Conservation (phyloP, 2,329 filamentous ascomycete genomes). For the Penicillium crustosum region DNA sequence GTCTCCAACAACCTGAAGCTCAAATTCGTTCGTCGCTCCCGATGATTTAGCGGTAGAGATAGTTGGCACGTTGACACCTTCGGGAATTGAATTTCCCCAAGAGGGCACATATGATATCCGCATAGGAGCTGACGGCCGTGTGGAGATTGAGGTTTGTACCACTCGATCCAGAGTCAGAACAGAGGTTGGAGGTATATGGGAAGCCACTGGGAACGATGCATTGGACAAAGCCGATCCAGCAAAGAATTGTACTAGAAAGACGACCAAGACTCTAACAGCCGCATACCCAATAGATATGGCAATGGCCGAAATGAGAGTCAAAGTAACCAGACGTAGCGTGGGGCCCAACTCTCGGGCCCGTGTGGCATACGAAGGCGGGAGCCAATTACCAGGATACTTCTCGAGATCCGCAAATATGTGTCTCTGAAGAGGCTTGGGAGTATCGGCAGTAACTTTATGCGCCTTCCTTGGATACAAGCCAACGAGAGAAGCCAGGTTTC, state of each 20-base stretch:
- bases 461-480: conserved; percentile 32
- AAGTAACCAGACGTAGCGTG: conserved; percentile 30
- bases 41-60: conserved; percentile 22
- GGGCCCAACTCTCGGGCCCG: conserved; percentile 26
- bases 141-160: conserved; percentile 28
- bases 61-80: conserved; percentile 28
- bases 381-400: conserved; percentile 27
- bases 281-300: conserved; percentile 34
- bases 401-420: conserved; percentile 23
- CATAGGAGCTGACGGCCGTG: conserved; percentile 22
- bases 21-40: conserved; percentile 45
- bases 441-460: conserved; percentile 20
- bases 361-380: conserved; percentile 24
- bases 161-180: conserved; percentile 19
- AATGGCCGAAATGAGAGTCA: conserved; percentile 31
- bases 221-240: conserved; percentile 27
- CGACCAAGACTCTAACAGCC: conserved; percentile 25
- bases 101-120: conserved; percentile 17
- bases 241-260: conserved; percentile 29
- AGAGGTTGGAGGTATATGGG: conserved; percentile 22
- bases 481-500: conserved; percentile 47
- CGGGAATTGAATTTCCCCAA: conserved; percentile 23
- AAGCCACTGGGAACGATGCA: conserved; percentile 16
- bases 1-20: conserved; percentile 56
- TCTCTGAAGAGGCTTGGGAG: conserved; percentile 6